Percentiles rank a stretch among this genome's conserved stretches.
phyloP scores from a whole-genome alignment of 1,284 basidiomycete genomes.

The Marasmius sp. region DNA sequence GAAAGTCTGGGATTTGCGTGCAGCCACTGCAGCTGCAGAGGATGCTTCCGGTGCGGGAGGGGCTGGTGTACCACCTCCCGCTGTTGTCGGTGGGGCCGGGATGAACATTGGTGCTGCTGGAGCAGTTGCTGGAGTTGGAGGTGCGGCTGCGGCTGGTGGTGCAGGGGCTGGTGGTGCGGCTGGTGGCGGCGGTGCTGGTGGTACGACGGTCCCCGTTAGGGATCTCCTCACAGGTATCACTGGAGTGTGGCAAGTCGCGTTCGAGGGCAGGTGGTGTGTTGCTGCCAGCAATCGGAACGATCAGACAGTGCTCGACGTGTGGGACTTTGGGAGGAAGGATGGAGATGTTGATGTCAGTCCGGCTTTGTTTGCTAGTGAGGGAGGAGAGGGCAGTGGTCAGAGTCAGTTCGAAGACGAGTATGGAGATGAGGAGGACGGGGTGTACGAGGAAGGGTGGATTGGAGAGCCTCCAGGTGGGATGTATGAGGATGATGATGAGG shows the following conservation, averaged over 20 bases:
- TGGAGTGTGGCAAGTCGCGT: conserved; percentile 96
- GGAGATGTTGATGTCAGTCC: conserved; percentile 16
- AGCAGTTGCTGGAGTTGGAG: not conserved
- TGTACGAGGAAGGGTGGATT: conserved; percentile 50
- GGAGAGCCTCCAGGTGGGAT: conserved; percentile 50
- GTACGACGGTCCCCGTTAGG: conserved; percentile 76
- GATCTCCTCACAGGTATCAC: conserved; percentile 87
- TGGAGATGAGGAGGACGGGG: not conserved
- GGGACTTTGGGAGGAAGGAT: conserved; percentile 78
- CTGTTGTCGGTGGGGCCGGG: not conserved
- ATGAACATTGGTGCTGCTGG: not conserved
- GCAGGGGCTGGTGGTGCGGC: not conserved
- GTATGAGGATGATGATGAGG: conserved; percentile 54
- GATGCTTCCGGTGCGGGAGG: not conserved
- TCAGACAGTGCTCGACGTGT: conserved; percentile 79
- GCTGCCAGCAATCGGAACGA: conserved; percentile 86
- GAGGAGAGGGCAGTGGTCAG: not conserved
- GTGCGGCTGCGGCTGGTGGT: not conserved
- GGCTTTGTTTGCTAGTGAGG: not conserved
- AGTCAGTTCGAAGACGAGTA: not conserved
- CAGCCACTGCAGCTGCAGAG: not conserved
- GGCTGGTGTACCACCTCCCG: not conserved
- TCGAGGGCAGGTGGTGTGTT: conserved; percentile 89
- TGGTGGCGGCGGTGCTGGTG: not conserved
- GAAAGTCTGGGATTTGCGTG: conserved; percentile 89